These are phyloP conservation scores for Phytophthora agathidicida DNA, from an alignment of 352 stramenopile genomes.

Conservation along the genomic window DNA sequence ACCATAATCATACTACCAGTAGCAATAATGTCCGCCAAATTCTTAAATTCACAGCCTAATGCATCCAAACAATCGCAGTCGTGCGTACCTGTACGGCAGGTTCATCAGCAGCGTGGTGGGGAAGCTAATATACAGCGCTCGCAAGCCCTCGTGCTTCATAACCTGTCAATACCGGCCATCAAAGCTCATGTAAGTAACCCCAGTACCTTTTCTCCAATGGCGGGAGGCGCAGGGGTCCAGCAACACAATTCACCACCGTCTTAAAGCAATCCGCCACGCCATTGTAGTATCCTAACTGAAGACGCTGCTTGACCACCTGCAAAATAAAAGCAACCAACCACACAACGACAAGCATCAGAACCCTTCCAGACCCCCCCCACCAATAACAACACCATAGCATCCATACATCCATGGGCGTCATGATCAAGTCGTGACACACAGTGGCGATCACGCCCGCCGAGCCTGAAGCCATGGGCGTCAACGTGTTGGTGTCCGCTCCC, in stretches of 20 bases:
- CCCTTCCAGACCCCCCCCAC: neutral
- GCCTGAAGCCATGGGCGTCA: conserved; percentile 77
- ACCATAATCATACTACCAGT: conserved; percentile 96
- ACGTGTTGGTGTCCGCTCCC: conserved; percentile 68
- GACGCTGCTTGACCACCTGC: conserved; percentile 97
- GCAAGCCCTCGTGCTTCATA: conserved; percentile 75
- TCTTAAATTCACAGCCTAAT: neutral
- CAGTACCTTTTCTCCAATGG: conserved; percentile 13
- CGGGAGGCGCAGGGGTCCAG: conserved; percentile 16
- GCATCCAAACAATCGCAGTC: neutral
- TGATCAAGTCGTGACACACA: conserved; percentile 97
- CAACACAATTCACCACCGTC: conserved; percentile 56
- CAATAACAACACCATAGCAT: neutral
- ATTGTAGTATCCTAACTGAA: conserved; percentile 98
- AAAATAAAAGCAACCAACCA: neutral
- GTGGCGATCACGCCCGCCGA: conserved; percentile 94
- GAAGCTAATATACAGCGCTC: conserved; percentile 94
- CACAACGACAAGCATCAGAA: neutral
- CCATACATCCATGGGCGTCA: conserved; percentile 97
- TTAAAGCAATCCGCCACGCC: conserved; percentile 92
- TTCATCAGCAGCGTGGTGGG: conserved; percentile 99
- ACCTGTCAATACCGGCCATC: conserved; percentile 43
- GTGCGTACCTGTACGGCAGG: conserved; percentile 94
- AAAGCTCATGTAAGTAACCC: conserved; percentile 17
- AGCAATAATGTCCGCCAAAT: neutral